These are phyloP conservation scores for Scalesia atractyloides DNA, from an alignment of 129 eudicot genomes.

Conservation along the genomic window DNA sequence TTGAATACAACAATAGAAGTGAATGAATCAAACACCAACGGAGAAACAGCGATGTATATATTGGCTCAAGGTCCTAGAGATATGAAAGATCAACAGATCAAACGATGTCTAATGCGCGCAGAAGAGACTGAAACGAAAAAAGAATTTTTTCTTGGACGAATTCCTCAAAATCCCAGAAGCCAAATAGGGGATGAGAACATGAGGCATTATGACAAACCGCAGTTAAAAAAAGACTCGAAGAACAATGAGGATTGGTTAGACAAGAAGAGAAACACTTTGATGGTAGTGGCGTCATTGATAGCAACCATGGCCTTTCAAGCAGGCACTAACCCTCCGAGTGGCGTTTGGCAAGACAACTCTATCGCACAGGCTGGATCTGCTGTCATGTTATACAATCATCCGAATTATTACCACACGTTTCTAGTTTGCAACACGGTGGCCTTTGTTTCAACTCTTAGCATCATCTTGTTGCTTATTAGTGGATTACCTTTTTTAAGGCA, in stretches of 20 bases:
- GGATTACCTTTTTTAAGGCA: constrained; percentile 44
- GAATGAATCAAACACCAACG: constrained; percentile 31
- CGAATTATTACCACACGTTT: constrained; percentile 17
- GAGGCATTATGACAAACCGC: not conserved
- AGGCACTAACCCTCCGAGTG: constrained; percentile 53
- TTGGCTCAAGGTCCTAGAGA: constrained; percentile 32
- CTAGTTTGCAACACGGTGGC: constrained; percentile 37
- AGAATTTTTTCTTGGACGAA: not conserved
- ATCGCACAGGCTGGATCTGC: constrained; percentile 40
- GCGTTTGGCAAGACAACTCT: constrained; percentile 50
- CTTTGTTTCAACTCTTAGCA: constrained; percentile 48
- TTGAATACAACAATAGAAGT: constrained; percentile 30
- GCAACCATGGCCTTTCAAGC: constrained; percentile 68
- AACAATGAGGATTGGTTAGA: constrained; percentile 37
- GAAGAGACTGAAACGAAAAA: constrained; percentile 22
- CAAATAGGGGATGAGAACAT: not conserved
- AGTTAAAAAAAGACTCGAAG: constrained; percentile 1
- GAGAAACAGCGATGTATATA: constrained; percentile 33
- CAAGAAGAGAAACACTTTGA: constrained; percentile 35
- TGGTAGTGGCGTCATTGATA: constrained; percentile 58
- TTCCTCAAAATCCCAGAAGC: not conserved
- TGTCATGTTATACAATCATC: constrained; percentile 31
- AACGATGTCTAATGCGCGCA: constrained; percentile 17
- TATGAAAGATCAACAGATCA: constrained; percentile 30
- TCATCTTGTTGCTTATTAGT: constrained; percentile 53